Evolutionary conservation across 2,329 filamentous ascomycete species (phyloP), one percentile per base, ranked within the genome.

Genomic region (Stemphylium beticola): DNA sequence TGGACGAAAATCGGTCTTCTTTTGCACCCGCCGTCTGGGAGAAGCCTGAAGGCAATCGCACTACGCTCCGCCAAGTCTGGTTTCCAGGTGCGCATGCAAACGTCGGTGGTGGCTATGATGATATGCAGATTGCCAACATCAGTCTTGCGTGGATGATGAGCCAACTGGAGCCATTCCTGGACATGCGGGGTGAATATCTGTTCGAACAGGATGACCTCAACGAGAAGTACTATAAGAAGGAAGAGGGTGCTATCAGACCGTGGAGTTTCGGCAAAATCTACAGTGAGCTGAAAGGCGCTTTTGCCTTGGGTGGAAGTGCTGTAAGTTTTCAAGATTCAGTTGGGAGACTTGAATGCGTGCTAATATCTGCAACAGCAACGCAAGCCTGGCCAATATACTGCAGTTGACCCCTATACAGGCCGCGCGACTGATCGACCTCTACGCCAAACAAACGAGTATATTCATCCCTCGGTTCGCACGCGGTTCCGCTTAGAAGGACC

Each of bases 81-180:
- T 84, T 84, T 50, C 81, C 82, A 0, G 83, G 83, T 9, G 78
- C 76, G 24, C 83, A 85, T 60, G 76, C 77, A 9, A 82, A 83
- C 50, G 71, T 83, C 2, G 82, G 82, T 3, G 82, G 82, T 22
- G 79, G 80, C 0, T 78, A 77, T 37, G 72, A 74, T 47, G 73
- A 74, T 34, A 66, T 71, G 57, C 76, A 82, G 29, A 74, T 82
- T 31, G 77, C 80, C 10, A 80, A 83, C 36, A 82, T 84, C 24
- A 77, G 79, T 4, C 68, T 85, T 1, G 82, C 82, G 4, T 85
- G 82, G 82, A 85, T 85, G 82, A 82, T 84, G 64, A 76, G 78
- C 45, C 81, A 84, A 52, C 67, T 83, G 39, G 73, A 77, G 47
- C 75, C 76, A 1, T 80, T 81, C 39, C 64, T 81, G 53, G 80